Base-by-base conservation (phyloP, 345 rosid species). In the Raphanus raphanistrum region DNA sequence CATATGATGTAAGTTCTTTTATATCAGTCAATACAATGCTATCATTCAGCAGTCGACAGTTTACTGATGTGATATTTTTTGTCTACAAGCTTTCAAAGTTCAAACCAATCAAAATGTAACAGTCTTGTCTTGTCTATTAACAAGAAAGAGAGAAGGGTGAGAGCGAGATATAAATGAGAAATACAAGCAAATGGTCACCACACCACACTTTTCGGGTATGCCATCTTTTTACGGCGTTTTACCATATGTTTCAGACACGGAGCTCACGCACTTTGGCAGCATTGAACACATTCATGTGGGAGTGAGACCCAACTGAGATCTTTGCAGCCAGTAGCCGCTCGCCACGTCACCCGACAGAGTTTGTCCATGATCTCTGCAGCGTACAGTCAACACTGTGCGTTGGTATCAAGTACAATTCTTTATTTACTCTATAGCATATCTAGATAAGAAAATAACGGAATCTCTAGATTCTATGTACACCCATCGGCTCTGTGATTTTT, bases 171-270 rank as follows among this genome's bases (percentile, higher is more conserved):
- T 58, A 57, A 66, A 67, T 55, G 66, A 57, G 66, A 43, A 26
- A 64, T 59, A 62, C 52, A 60, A 43, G 63, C 36, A 59, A 59
- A 68, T 9, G 27, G 61, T 21, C 13, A 64, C 35, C 63, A 58
- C 31, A 8, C 61, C 71, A 21, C 76, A 60, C 1, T 68, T 73
- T 60, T 36, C 11, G 57, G 74, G 70, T 79, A 36, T 36, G 70
- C 78, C 74, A 50, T 79, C 48, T 73, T 73, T 66, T 68, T 67
- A 36, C 78, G 78, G 82, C 74, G 48, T 59, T 78, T 74, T 58
- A 52, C 68, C 72, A 57, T 57, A 57, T 71, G 13, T 55, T 41
- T 71, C 38, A 70, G 41, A 31, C 41, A 60, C 55, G 55, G 17
- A 68, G 28, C 16, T 48, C 57, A 29, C 0, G 52, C 54, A 60